phyloP scores from a whole-genome alignment of 768 basidiomycete species.

The Mrakia gelida region DNA sequence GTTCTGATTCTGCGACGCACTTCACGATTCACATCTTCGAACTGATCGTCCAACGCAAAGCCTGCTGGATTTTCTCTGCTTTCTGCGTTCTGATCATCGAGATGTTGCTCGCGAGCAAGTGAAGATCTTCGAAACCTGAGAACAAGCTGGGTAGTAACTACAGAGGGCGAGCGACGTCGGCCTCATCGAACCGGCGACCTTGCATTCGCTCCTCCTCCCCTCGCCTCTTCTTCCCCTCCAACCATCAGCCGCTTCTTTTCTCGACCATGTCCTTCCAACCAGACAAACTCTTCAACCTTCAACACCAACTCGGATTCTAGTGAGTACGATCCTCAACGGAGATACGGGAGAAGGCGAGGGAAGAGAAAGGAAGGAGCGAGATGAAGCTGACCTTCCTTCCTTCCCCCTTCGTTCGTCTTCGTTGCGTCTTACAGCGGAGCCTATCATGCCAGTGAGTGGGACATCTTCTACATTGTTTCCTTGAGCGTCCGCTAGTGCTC shows the following conservation, averaged over 20 bases:
- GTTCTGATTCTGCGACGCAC: no score
- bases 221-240: no score
- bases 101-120: no score
- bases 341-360: neutral
- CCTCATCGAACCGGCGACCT: no score
- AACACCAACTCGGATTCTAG: slow-evolving; percentile 31
- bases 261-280: slow-evolving; percentile 1
- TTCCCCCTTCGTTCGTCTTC: neutral
- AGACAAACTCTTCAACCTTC: slow-evolving; percentile 20
- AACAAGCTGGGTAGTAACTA: no score
- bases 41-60: no score
- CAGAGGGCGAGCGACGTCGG: neutral
- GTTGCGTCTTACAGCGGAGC: slow-evolving; percentile 3
- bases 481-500: no score
- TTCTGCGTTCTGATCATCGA: no score
- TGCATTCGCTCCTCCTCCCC: no score
- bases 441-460: slow-evolving; percentile 18
- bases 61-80: no score
- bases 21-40: no score
- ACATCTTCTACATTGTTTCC: neutral
- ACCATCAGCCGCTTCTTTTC: neutral
- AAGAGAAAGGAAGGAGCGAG: neutral
- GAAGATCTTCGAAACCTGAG: no score
- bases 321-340: neutral
- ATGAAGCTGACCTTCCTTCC: neutral